phyloP scores from a whole-genome alignment of 345 rosid genomes.

The Pelargonium nanum region DNA sequence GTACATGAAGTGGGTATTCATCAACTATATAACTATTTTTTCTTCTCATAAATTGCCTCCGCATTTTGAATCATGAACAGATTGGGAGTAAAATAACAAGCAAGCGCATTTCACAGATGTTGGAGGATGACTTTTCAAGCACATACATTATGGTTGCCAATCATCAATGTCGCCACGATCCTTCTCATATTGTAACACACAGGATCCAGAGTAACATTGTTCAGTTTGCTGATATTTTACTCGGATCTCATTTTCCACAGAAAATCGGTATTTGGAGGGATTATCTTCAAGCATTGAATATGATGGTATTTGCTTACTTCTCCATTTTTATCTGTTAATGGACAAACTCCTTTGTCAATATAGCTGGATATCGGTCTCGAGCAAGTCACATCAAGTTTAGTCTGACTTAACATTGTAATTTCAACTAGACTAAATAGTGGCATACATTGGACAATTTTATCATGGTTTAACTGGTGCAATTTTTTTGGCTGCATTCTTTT shows the following conservation, averaged over 20 bases:
- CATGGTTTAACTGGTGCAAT: too few relatives aligned
- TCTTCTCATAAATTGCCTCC: constrained; percentile 11
- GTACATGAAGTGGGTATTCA: too few relatives aligned
- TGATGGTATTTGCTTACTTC: constrained; percentile 36
- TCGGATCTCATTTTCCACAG: constrained; percentile 31
- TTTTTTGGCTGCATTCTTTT: too few relatives aligned
- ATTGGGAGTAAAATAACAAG: constrained; percentile 89
- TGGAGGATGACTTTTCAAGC: constrained; percentile 60
- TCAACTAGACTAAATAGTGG: too few relatives aligned
- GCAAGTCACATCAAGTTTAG: too few relatives aligned
- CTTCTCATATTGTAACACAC: constrained; percentile 82
- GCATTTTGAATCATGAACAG: constrained; percentile 35
- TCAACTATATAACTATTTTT: too few relatives aligned
- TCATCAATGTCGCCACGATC: constrained; percentile 86
- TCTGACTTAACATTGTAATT: too few relatives aligned
- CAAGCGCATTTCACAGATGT: constrained; percentile 67
- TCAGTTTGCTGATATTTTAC: constrained; percentile 50
- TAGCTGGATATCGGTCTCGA: too few relatives aligned
- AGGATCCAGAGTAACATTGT: constrained; percentile 64
- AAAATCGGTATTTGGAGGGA: constrained; percentile 32
- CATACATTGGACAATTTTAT: too few relatives aligned
- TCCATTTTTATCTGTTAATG: background rate
- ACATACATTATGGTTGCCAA: constrained; percentile 67
- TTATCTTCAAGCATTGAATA: constrained; percentile 44
- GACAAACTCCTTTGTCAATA: background rate